Base-by-base conservation (phyloP, 495 filamentous ascomycete species). In the Astrothelium macrocarpum region DNA sequence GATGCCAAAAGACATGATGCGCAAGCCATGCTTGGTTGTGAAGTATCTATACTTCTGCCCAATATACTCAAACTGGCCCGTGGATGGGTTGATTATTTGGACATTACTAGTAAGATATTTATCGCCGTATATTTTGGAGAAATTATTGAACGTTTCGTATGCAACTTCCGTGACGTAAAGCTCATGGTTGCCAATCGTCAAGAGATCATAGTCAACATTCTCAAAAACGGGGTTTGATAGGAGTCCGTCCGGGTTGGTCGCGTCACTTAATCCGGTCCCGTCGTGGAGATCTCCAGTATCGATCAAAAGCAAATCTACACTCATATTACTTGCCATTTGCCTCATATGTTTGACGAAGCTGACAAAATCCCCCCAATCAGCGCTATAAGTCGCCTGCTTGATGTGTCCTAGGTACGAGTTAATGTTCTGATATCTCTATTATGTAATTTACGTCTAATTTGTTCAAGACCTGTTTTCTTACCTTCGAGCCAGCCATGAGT, bases 401-500 rank as follows among this genome's bases (percentile, higher is more conserved):
- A 77, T 67, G 67, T 78, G 77, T 14, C n/a, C n/a, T n/a, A n/a
- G n/a, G n/a, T n/a, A 45, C 12, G 12, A n/a, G 42, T 45, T 45
- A 45, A 11, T 11, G 42, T 45, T 45, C 11, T 14, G 14, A 18
- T 2, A 20, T 18, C 53, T 59, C 53, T 26, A 20, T 59, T 14
- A 59, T n/a, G n/a, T n/a, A n/a, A n/a, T n/a, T n/a, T n/a, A n/a
- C n/a, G n/a, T n/a, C n/a, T n/a, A 1, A 2, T 59, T 18, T 12
- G n/a, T n/a, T n/a, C n/a, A n/a, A n/a, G n/a, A n/a, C n/a, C n/a
- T n/a, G n/a, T n/a, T n/a, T n/a, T n/a, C n/a, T n/a, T n/a, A n/a
- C 76, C 78, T 69, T 78, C 77, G 2, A 77, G 70, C 78, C 77
- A 79, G 16, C 78, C 78, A 68, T 80, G 78, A 11, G 73, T 76